Conservation (phyloP, 768 basidiomycete genomes). For the Podaxis sp. region DNA sequence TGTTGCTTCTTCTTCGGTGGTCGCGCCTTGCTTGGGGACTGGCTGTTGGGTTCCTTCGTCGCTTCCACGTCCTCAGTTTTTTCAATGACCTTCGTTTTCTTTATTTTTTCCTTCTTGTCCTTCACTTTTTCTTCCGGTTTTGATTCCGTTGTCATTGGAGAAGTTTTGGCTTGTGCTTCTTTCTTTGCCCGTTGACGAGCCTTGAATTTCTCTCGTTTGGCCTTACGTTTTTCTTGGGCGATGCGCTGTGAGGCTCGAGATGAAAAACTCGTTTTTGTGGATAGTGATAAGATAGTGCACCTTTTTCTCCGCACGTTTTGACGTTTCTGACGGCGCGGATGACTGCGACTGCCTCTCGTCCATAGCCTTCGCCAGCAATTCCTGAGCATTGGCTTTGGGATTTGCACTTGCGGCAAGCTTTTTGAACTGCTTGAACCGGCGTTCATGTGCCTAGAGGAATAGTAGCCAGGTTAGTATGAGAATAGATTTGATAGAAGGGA, state of each 20-base stretch:
- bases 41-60: background rate
- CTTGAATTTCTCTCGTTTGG: constrained; percentile 51
- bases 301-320: constrained; percentile 65
- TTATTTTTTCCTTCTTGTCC: constrained; percentile 8
- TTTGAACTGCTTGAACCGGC: constrained; percentile 55
- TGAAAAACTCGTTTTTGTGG: background rate
- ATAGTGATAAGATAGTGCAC: constrained; percentile 32
- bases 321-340: constrained; percentile 30
- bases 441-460: constrained; percentile 55
- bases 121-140: constrained; percentile 18
- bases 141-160: background rate
- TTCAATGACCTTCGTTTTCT: constrained; percentile 6
- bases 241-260: constrained; percentile 38
- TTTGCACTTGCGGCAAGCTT: constrained; percentile 37
- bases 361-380: constrained; percentile 32
- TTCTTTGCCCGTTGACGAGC: constrained; percentile 41
- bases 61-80: constrained; percentile 1
- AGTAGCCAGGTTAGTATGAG: background rate
- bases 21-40: background rate
- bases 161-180: constrained; percentile 7
- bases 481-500: constrained; percentile 16
- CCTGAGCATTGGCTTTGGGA: constrained; percentile 49
- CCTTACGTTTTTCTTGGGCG: constrained; percentile 42
- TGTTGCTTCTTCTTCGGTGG: too few species aligned
- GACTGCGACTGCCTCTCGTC: constrained; percentile 28